Conservation (phyloP, 225 moss, liverwort and hornwort genomes). For the Anthoceros angustus region DNA sequence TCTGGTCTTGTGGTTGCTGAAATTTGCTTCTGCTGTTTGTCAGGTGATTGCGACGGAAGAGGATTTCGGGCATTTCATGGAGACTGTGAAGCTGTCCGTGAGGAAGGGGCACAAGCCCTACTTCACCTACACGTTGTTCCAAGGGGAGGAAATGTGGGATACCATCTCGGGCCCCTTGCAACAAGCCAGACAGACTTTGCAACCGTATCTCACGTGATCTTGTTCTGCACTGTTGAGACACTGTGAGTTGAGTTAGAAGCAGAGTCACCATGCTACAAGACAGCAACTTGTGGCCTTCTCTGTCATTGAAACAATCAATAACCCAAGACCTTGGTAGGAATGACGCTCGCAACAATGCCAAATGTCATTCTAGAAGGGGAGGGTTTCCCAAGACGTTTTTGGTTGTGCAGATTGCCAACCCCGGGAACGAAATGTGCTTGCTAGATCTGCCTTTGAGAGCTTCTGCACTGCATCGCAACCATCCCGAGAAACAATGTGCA, state of each 20-base stretch:
- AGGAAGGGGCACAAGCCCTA: constrained; percentile 4
- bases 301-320: background rate
- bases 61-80: constrained; percentile 8
- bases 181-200: background rate
- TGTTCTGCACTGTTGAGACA: background rate
- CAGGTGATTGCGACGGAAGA: constrained; percentile 8
- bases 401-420: too few relatives aligned
- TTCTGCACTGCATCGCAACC: too few relatives aligned
- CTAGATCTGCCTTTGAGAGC: too few relatives aligned
- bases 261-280: too few relatives aligned
- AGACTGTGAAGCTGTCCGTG: constrained; percentile 3
- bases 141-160: constrained; percentile 1
- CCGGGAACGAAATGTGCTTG: too few relatives aligned
- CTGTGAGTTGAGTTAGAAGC: background rate
- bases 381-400: too few relatives aligned
- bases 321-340: too few relatives aligned
- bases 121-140: constrained; percentile 9
- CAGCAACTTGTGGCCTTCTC: background rate
- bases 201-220: background rate
- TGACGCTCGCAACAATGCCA: too few relatives aligned
- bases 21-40: background rate
- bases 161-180: background rate
- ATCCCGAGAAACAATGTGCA: too few relatives aligned
- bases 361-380: too few relatives aligned
- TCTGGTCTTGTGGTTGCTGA: background rate